Evolutionary conservation across 495 filamentous ascomycete genomes (phyloP).

Genomic region (Aspergillus avenaceus): DNA sequence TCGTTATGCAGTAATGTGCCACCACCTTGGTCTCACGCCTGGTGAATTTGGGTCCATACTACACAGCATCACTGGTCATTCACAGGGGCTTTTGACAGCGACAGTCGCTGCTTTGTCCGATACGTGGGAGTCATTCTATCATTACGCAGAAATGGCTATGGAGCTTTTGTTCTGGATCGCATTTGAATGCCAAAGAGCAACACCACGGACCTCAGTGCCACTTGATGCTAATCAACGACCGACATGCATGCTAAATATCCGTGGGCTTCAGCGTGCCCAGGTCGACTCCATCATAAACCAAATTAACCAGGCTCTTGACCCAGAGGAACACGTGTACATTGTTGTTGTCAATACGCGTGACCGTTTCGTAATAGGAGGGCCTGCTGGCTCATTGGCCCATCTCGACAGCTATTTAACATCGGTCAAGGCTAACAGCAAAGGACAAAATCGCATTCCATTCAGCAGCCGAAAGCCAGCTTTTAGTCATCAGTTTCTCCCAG

Average conservation of each 20-base stretch:
- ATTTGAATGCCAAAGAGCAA: slow-evolving; percentile 77
- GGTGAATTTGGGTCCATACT: slow-evolving; percentile 78
- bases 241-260: slow-evolving; percentile 95
- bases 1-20: slow-evolving; percentile 89
- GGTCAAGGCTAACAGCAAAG: slow-evolving; percentile 93
- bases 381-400: slow-evolving; percentile 91
- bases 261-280: slow-evolving; percentile 45
- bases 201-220: slow-evolving; percentile 84
- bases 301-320: slow-evolving; percentile 80
- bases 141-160: slow-evolving; percentile 82
- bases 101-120: slow-evolving; percentile 67
- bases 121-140: slow-evolving; percentile 39
- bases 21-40: slow-evolving; percentile 80
- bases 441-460: slow-evolving; percentile 91
- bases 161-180: slow-evolving; percentile 93
- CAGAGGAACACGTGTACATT: slow-evolving; percentile 88
- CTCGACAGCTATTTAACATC: slow-evolving; percentile 90
- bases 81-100: slow-evolving; percentile 89
- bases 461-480: slow-evolving; percentile 95
- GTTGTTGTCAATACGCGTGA: slow-evolving; percentile 49
- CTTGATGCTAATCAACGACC: slow-evolving; percentile 83
- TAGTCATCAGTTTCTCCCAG: slow-evolving; percentile 93
- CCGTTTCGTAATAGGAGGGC: slow-evolving; percentile 90
- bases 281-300: not conserved
- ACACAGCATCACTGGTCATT: slow-evolving; percentile 89